Conservation (phyloP, 225 moss, liverwort and hornwort genomes). For the Asterella californica region DNA sequence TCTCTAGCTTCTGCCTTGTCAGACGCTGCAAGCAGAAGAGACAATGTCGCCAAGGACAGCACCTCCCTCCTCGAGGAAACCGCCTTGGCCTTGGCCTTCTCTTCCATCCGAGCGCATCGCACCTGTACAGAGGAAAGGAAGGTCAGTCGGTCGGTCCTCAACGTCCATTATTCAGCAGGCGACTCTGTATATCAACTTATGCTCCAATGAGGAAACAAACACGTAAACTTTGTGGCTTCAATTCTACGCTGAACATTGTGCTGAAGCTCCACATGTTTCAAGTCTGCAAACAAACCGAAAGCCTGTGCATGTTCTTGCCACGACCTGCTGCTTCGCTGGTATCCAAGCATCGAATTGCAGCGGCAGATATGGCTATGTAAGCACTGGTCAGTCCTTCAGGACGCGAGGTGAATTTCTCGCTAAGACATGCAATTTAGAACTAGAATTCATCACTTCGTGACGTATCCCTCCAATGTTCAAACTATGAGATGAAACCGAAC, state of each 20-base stretch:
- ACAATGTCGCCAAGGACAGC: conserved; percentile 37
- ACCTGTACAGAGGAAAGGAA: conserved; percentile 1
- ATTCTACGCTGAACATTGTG: neutral
- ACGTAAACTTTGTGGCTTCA: neutral
- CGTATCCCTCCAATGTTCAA: neutral
- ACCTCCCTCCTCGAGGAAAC: conserved; percentile 34
- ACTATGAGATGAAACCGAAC: neutral
- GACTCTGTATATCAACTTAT: neutral
- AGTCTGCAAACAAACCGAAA: no score
- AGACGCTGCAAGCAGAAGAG: conserved; percentile 20
- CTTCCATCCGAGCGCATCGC: conserved; percentile 6
- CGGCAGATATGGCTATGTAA: neutral
- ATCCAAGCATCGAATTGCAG: neutral
- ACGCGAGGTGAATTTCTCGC: neutral
- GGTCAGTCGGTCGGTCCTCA: neutral
- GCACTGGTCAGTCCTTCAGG: neutral
- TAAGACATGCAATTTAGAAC: neutral
- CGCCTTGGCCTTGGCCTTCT: conserved; percentile 13
- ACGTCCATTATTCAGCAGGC: neutral
- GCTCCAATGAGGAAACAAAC: no score
- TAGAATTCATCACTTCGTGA: neutral
- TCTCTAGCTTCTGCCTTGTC: conserved; percentile 39
- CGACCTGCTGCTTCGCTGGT: neutral
- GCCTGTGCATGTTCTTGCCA: neutral
- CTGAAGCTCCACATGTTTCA: no score